Base-by-base conservation (phyloP, 108 stramenopile species). In the Discostella stelligeroides region DNA sequence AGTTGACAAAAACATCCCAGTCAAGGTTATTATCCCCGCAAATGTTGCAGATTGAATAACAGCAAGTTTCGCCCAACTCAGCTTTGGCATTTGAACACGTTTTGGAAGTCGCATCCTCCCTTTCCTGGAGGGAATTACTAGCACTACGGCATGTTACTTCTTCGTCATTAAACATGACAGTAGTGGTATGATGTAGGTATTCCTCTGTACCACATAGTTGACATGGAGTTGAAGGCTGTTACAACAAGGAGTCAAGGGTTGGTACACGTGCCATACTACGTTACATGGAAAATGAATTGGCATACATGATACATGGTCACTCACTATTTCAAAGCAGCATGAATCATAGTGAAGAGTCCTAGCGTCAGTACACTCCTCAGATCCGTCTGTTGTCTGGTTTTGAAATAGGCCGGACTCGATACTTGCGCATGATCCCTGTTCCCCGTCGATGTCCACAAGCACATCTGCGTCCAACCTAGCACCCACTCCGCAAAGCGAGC, bases 1-100 rank as follows among this genome's bases (percentile, higher is more conserved):
- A 63, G 46, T 53, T 70, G 25, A 79, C 62, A 45, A 63, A 79
- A 15, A 72, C 77, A 56, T 79, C 77, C 77, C 77, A 79, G 48
- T 79, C 77, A 24, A 79, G 62, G 46, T 64, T 59, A 39, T 37
- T 58, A 28, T 79, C 77, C 46, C 77, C 77, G 37, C 77, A 79
- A 48, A 79, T 71, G 59, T 79, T 72, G 42, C 77, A 79, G 48
- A 66, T 66, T 10, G 70, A 46, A 54, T 79, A 79, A 41, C 77
- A 79, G 47, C 77, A 79, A 25, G 77, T 62, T 60, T 72, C 77
- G 6, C 55, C 65, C 18, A 71, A 60, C 13, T 55, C 29, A 13
- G 77, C 77, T n/a, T 70, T 70, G 0, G 77, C 64, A 53, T 79
- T 65, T 13, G 43, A 62, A 54, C 77, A 79, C 9, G 53, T 58